Evolutionary conservation across 495 filamentous ascomycete genomes (phyloP).

Genomic region (Immersiella caudata): DNA sequence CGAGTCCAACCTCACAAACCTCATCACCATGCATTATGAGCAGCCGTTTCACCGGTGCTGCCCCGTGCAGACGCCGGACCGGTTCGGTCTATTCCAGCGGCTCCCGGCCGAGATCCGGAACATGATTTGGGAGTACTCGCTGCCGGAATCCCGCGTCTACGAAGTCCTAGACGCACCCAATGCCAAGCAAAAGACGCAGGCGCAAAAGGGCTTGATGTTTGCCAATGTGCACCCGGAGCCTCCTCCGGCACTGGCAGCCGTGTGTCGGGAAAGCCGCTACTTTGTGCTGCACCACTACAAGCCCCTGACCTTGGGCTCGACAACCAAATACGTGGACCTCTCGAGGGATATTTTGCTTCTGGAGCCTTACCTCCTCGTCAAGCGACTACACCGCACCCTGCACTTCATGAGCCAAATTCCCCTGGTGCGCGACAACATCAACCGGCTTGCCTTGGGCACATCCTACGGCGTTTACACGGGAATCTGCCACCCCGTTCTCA

Average conservation of each 20-base stretch:
- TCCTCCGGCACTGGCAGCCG: constrained; percentile 49
- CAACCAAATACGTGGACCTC: constrained; percentile 52
- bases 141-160: constrained; percentile 51
- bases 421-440: constrained; percentile 46
- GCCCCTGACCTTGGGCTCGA: constrained; percentile 47
- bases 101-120: constrained; percentile 44
- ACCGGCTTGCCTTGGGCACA: constrained; percentile 49
- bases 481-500: constrained; percentile 49
- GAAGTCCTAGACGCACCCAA: constrained; percentile 52
- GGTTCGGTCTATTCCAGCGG: constrained; percentile 34
- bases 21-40: constrained; percentile 29
- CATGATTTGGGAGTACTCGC: constrained; percentile 50
- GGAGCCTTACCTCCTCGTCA: constrained; percentile 53
- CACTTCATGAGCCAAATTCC: constrained; percentile 53
- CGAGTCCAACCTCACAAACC: constrained; percentile 23
- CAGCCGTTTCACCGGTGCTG: constrained; percentile 30
- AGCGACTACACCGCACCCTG: constrained; percentile 50
- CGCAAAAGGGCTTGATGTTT: constrained; percentile 50
- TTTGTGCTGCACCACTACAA: constrained; percentile 53
- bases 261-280: constrained; percentile 51
- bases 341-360: constrained; percentile 53
- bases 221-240: constrained; percentile 52
- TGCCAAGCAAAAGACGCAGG: constrained; percentile 43
- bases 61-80: constrained; percentile 29
- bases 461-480: constrained; percentile 52